Percentiles rank a stretch among this genome's conserved stretches.
These are phyloP conservation scores for Rhodotorula mucilaginosa DNA, from an alignment of 1,284 basidiomycete genomes.

Conservation along the genomic window DNA sequence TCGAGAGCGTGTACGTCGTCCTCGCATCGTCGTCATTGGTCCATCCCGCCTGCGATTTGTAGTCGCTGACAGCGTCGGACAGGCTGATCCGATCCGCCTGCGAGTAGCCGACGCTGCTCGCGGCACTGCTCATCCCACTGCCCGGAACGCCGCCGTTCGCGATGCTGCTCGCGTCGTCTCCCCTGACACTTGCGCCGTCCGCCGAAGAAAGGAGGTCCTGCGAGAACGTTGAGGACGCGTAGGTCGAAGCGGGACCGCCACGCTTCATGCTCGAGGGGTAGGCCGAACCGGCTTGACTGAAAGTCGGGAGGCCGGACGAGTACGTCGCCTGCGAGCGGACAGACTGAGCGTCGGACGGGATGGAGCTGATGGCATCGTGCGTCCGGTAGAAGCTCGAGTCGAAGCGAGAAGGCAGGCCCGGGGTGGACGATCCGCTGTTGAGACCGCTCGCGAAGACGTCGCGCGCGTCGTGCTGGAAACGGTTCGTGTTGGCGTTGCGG, in stretches of 20 bases:
- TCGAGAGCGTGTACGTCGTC: slow-evolving; percentile 46
- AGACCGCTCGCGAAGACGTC: slow-evolving; percentile 31
- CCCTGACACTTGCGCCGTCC: slow-evolving; percentile 20
- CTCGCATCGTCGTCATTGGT: slow-evolving; percentile 46
- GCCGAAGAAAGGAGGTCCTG: slow-evolving; percentile 42
- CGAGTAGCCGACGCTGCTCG: slow-evolving; percentile 68
- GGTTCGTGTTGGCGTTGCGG: slow-evolving; percentile 33
- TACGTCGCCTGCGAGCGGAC: slow-evolving; percentile 91
- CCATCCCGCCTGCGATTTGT: slow-evolving; percentile 47
- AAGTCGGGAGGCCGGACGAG: slow-evolving; percentile 82
- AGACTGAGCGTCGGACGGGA: slow-evolving; percentile 90
- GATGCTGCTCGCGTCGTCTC: slow-evolving; percentile 61
- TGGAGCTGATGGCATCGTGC: slow-evolving; percentile 89
- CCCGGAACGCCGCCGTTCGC: slow-evolving; percentile 46
- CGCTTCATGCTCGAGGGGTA: slow-evolving; percentile 36
- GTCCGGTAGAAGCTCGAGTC: slow-evolving; percentile 92
- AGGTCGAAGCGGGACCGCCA: slow-evolving; percentile 23
- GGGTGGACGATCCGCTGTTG: not conserved
- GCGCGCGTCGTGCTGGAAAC: slow-evolving; percentile 43
- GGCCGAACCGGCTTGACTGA: slow-evolving; percentile 48
- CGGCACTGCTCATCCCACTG: slow-evolving; percentile 38
- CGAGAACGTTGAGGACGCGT: slow-evolving; percentile 42
- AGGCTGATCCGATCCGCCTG: slow-evolving; percentile 67
- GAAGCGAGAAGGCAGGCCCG: slow-evolving; percentile 80
- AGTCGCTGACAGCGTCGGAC: slow-evolving; percentile 43